These are phyloP conservation scores for Eucalyptus dawsonii DNA, from an alignment of 345 rosid genomes.

Conservation along the genomic window DNA sequence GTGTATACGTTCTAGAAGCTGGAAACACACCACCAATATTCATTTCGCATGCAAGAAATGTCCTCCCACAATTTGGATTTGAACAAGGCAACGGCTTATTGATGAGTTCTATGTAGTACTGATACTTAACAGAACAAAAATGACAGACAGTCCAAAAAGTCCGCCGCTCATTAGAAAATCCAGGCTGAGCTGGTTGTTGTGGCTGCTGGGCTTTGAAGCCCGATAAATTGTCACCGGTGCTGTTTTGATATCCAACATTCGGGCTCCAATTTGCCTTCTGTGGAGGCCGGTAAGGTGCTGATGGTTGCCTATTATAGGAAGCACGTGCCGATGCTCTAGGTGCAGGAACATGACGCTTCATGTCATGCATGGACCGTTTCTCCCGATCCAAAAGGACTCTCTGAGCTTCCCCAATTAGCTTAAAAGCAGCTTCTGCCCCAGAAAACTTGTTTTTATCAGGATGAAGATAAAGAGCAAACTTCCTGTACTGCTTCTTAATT, in stretches of 20 bases:
- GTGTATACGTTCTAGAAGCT: conserved; percentile 4
- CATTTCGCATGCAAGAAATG: conserved; percentile 35
- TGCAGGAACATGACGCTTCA: conserved; percentile 14
- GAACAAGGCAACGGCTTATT: conserved; percentile 27
- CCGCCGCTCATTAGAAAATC: conserved; percentile 6
- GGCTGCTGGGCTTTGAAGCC: conserved; percentile 18
- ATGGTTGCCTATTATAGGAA: not conserved
- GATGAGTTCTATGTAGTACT: conserved; percentile 20
- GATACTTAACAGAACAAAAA: conserved; percentile 38
- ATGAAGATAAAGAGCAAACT: conserved; percentile 77
- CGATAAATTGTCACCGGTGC: conserved; percentile 2
- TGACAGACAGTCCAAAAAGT: conserved; percentile 74
- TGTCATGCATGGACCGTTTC: conserved; percentile 49
- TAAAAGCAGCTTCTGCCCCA: conserved; percentile 93
- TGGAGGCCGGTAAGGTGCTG: conserved; percentile 16
- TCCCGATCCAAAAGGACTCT: conserved; percentile 57
- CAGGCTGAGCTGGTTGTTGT: conserved; percentile 25
- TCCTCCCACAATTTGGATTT: conserved; percentile 25
- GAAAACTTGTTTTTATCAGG: conserved; percentile 90
- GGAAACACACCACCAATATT: conserved; percentile 12
- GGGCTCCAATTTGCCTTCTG: conserved; percentile 8
- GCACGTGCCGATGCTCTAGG: not conserved
- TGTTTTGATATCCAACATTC: conserved; percentile 8
- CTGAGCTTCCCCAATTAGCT: conserved; percentile 80
- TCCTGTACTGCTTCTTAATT: conserved; percentile 81